phyloP scores from a whole-genome alignment of 2,329 filamentous ascomycete genomes.

The Bipolaris cookei region DNA sequence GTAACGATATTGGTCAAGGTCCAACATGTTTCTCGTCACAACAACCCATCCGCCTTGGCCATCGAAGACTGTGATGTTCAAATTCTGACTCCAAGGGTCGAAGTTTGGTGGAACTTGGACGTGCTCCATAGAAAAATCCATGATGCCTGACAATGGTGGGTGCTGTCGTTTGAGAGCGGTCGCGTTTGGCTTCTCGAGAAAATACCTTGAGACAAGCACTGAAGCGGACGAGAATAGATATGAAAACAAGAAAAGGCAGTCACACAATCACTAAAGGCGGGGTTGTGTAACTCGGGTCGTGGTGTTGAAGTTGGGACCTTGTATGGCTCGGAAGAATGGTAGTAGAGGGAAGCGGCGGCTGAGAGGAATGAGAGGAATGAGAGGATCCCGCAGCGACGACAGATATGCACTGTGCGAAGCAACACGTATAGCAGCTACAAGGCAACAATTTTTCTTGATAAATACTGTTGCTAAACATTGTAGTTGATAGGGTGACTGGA shows the following conservation, averaged over 20 bases:
- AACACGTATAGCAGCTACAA: conserved; percentile 13
- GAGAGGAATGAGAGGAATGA: conserved; percentile 8
- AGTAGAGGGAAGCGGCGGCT: not conserved
- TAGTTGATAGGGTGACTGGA: conserved; percentile 12
- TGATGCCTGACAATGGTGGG: conserved; percentile 6
- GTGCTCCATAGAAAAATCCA: conserved; percentile 12
- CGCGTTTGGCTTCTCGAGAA: not conserved
- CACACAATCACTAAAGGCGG: not conserved
- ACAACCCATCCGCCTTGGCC: conserved; percentile 36
- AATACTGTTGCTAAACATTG: conserved; percentile 12
- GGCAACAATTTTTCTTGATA: not conserved
- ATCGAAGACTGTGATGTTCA: conserved; percentile 57
- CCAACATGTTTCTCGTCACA: conserved; percentile 51
- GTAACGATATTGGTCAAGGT: conserved; percentile 55
- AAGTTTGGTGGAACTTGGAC: conserved; percentile 42
- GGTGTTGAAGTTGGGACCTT: not conserved
- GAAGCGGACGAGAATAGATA: not conserved
- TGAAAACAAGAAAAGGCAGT: not conserved
- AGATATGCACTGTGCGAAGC: not conserved
- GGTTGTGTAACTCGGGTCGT: not conserved
- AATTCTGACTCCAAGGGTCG: conserved; percentile 59
- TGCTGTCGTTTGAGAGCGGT: not conserved
- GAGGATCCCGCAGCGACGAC: not conserved
- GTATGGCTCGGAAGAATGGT: not conserved
- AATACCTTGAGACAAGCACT: not conserved